phyloP scores from a whole-genome alignment of 352 stramenopile genomes.

The Phytophthora vignae region DNA sequence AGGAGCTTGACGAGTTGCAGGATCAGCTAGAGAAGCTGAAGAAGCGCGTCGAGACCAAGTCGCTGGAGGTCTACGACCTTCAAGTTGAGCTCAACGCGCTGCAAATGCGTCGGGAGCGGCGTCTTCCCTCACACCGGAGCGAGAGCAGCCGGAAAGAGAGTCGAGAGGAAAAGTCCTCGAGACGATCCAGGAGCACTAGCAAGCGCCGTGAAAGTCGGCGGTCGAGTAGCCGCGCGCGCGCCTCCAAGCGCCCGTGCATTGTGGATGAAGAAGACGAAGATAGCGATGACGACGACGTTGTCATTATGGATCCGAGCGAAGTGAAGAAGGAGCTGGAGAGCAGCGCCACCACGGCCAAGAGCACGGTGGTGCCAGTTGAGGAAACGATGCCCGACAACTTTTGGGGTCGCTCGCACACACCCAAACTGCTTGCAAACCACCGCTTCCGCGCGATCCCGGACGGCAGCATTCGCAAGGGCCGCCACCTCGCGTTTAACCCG shows the following conservation, averaged over 20 bases:
- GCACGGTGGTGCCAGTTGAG: slow-evolving; percentile 43
- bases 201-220: slow-evolving; percentile 32
- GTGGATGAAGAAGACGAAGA: slow-evolving; percentile 74
- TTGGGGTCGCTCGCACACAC: slow-evolving; percentile 67
- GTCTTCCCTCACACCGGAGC: slow-evolving; percentile 27
- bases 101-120: slow-evolving; percentile 56
- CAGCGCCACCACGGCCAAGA: slow-evolving; percentile 12
- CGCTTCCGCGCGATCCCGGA: slow-evolving; percentile 70
- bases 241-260: slow-evolving; percentile 66
- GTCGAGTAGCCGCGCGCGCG: slow-evolving; percentile 43
- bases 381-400: slow-evolving; percentile 74
- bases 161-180: slow-evolving; percentile 1
- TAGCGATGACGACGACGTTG: slow-evolving; percentile 57
- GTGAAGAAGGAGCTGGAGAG: slow-evolving; percentile 51
- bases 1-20: slow-evolving; percentile 52
- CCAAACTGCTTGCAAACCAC: slow-evolving; percentile 78
- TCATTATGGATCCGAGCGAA: slow-evolving; percentile 57
- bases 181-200: slow-evolving; percentile 35
- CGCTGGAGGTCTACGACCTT: slow-evolving; percentile 74
- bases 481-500: slow-evolving; percentile 82
- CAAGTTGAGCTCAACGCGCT: slow-evolving; percentile 70
- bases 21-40: slow-evolving; percentile 46
- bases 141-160: slow-evolving; percentile 14
- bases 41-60: slow-evolving; percentile 56
- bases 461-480: slow-evolving; percentile 69